Evolutionary conservation across 2,329 filamentous ascomycete species (phyloP).

Genomic region (Cytospora chrysosperma): DNA sequence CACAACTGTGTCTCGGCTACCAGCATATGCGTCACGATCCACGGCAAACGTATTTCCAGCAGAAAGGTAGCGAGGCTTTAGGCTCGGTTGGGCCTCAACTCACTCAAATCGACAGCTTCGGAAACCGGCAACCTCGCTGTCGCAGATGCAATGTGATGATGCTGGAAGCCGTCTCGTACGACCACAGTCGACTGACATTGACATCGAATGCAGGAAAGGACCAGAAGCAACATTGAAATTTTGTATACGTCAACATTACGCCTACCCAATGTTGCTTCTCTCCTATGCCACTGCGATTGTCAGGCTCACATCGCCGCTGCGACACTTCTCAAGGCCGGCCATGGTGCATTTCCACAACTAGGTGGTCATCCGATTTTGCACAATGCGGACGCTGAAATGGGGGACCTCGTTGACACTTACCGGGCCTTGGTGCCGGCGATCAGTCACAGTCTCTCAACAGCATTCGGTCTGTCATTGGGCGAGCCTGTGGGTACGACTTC

Average conservation of each 20-base stretch:
- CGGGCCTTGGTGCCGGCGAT: conserved; percentile 16
- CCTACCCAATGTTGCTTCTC: not conserved
- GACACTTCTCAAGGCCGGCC: not conserved
- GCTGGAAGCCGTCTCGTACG: conserved; percentile 4
- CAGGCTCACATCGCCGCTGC: conserved; percentile 3
- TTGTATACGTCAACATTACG: not conserved
- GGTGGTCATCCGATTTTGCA: conserved; percentile 19
- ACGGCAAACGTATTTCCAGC: conserved; percentile 8
- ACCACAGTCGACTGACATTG: not conserved
- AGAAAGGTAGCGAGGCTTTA: conserved; percentile 6
- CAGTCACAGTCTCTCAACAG: not conserved
- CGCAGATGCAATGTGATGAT: conserved; percentile 11
- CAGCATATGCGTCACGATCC: not conserved
- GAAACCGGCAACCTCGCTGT: conserved; percentile 12
- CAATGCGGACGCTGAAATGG: conserved; percentile 2
- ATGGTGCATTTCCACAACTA: conserved; percentile 3
- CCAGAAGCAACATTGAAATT: not conserved
- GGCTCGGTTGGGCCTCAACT: conserved; percentile 9
- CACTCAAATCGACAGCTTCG: conserved; percentile 16
- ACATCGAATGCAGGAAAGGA: not conserved
- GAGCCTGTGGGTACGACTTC: not conserved
- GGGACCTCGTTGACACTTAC: conserved; percentile 11
- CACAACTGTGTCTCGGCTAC: conserved; percentile 1
- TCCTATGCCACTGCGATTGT: not conserved
- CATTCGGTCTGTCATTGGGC: not conserved